phyloP scores from a whole-genome alignment of 768 basidiomycete species.

The Lentinula sp. region DNA sequence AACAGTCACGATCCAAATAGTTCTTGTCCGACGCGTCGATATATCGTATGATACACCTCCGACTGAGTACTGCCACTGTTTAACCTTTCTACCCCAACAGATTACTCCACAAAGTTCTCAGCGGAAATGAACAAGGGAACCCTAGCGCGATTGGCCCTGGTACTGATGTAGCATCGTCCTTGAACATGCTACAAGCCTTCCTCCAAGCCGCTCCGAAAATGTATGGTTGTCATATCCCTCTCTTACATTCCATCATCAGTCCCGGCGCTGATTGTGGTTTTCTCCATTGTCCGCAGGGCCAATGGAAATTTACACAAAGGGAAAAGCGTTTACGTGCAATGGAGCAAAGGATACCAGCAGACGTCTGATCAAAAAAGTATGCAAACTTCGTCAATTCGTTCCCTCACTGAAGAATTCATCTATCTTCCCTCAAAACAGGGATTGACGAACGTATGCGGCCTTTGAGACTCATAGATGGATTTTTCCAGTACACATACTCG shows the following conservation, averaged over 20 bases:
- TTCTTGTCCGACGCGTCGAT: conserved; percentile 14
- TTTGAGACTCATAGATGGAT: conserved; percentile 35
- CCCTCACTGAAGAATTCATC: no score
- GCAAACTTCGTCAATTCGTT: no score
- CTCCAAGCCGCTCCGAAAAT: conserved; percentile 24
- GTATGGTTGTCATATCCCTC: conserved; percentile 9
- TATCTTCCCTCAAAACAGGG: no score
- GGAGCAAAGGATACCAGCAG: background rate
- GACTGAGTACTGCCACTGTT: conserved; percentile 2
- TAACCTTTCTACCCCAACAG: background rate
- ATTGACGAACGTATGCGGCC: conserved; percentile 14
- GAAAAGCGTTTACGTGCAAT: conserved; percentile 18
- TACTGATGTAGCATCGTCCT: conserved; percentile 14
- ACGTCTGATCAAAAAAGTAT: background rate
- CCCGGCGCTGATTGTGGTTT: no score
- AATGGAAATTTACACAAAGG: conserved; percentile 15
- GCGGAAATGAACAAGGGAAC: conserved; percentile 1
- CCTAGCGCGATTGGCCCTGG: conserved; percentile 10
- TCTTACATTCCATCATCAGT: background rate
- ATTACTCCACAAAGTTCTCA: background rate
- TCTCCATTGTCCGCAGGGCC: background rate
- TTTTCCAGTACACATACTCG: conserved; percentile 28
- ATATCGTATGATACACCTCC: conserved; percentile 20
- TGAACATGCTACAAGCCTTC: conserved; percentile 29
- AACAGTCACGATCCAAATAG: background rate